Base-by-base conservation (phyloP, 441 rosid genomes). In the Euphorbia schlechtendalii region DNA sequence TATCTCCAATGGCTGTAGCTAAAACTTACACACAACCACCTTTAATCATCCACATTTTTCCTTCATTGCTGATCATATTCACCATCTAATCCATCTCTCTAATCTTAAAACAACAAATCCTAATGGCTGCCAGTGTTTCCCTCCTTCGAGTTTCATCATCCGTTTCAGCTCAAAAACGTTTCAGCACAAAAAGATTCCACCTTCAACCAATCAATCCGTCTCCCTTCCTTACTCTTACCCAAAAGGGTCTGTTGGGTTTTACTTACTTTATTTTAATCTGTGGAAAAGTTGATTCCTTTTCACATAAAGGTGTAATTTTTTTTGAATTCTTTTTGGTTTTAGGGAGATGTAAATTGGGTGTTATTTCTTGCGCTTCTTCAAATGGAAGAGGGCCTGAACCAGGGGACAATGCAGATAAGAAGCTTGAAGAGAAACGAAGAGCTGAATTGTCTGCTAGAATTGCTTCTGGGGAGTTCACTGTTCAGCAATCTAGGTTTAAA, bases 391-490 rank as follows among this genome's bases (percentile, higher is more conserved):
- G 70, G 63, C 80, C 94, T 4, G 83, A 80, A 12, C 32, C 86
- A n/a, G 67, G 15, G 17, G 82, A 78, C 20, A 69, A 72, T n/a
- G 73, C 65, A 1, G 87, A 91, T 10, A 78, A 52, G 79, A 72
- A 74, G 67, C 76, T 77, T 27, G 87, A 87, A 40, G 87, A 88
- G 76, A 88, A 84, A 68, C 90, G 87, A 68, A 85, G 87, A 8
- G 95, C 86, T 41, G 83, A 88, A 73, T 75, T 93, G 71, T 88
- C 95, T 64, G 81, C 88, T 52, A 79, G 88, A 54, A 93, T 90
- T 78, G 88, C 96, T 77, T 84, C 97, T 45, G 96, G 96, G 46
- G 97, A 82, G 21, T 93, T 90, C 78, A 90, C 93, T 5, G 90
- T 86, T 1, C 73, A 71, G 40, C 73, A 81, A 72, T 65, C 88